Evolutionary conservation across 108 stramenopile species (phyloP).

Genomic region (Schizochytrium sp.): DNA sequence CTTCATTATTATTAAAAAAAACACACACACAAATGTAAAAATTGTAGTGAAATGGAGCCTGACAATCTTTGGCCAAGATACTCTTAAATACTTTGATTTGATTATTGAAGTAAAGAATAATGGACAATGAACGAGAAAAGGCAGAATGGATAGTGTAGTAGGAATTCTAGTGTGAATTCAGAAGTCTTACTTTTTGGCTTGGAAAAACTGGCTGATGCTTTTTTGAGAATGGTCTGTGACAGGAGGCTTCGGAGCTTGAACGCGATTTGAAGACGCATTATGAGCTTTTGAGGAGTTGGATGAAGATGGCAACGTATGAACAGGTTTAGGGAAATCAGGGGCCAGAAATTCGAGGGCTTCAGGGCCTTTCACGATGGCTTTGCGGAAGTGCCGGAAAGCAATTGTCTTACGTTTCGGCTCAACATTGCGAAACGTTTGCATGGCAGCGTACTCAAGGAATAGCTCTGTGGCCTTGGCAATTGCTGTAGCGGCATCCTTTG

Average conservation of each 20-base stretch:
- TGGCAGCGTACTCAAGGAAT: conserved; percentile 11
- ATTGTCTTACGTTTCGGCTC: conserved; percentile 19
- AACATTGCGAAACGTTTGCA: neutral
- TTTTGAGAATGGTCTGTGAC: neutral
- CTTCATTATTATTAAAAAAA: too few relatives aligned
- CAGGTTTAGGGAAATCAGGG: conserved; percentile 16
- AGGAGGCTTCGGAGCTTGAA: neutral
- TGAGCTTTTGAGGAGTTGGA: too few relatives aligned
- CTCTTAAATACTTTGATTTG: too few relatives aligned
- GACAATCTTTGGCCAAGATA: too few relatives aligned
- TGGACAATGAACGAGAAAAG: too few relatives aligned
- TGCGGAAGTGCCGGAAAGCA: neutral
- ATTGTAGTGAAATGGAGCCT: too few relatives aligned
- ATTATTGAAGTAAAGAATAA: too few relatives aligned
- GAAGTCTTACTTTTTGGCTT: neutral
- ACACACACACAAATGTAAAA: too few relatives aligned
- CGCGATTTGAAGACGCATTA: neutral
- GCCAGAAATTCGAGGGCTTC: conserved; percentile 25
- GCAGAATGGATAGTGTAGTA: too few relatives aligned
- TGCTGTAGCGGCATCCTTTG: conserved; percentile 2
- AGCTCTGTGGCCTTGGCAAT: conserved; percentile 59
- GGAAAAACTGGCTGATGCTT: neutral
- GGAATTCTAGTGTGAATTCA: too few relatives aligned
- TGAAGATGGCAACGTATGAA: neutral
- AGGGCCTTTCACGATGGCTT: conserved; percentile 7